A percentile compares a stretch with the other conserved stretches of the same genome.
phyloP scores from a whole-genome alignment of 2,329 filamentous ascomycete genomes.

The Talaromyces piceae region DNA sequence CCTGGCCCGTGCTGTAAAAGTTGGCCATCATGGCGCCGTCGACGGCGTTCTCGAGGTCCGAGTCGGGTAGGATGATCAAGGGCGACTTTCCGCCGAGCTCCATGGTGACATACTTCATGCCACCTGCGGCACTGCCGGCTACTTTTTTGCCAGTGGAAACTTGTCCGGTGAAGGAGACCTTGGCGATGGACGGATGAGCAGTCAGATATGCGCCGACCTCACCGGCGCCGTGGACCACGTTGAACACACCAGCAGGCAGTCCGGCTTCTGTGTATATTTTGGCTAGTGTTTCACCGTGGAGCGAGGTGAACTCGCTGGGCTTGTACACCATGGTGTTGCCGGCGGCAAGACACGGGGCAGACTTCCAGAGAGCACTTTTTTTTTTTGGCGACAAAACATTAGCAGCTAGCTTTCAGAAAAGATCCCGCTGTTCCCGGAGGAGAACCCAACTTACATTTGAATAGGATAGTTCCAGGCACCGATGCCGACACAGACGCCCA shows the following conservation, averaged over 20 bases:
- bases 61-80: constrained; percentile 71
- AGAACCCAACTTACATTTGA: constrained; percentile 53
- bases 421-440: not conserved
- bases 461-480: constrained; percentile 91
- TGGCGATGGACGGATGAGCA: constrained; percentile 63
- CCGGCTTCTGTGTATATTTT: constrained; percentile 72
- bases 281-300: constrained; percentile 71
- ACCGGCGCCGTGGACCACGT: constrained; percentile 74
- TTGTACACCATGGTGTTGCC: constrained; percentile 91
- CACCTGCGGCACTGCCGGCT: constrained; percentile 63
- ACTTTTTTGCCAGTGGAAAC: constrained; percentile 78
- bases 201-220: constrained; percentile 70
- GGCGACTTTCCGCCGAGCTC: constrained; percentile 85
- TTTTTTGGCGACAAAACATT: not conserved
- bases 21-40: constrained; percentile 91
- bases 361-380: constrained; percentile 79
- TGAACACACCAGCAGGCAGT: constrained; percentile 75
- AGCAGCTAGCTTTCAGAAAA: not conserved
- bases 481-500: constrained; percentile 80
- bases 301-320: constrained; percentile 76
- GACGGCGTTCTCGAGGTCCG: constrained; percentile 69
- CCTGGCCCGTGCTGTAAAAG: constrained; percentile 84
- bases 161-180: constrained; percentile 86
- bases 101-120: constrained; percentile 89
- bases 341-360: constrained; percentile 73